phyloP scores from a whole-genome alignment of 495 filamentous ascomycete genomes.

The Aspergillus saccharolyticus region DNA sequence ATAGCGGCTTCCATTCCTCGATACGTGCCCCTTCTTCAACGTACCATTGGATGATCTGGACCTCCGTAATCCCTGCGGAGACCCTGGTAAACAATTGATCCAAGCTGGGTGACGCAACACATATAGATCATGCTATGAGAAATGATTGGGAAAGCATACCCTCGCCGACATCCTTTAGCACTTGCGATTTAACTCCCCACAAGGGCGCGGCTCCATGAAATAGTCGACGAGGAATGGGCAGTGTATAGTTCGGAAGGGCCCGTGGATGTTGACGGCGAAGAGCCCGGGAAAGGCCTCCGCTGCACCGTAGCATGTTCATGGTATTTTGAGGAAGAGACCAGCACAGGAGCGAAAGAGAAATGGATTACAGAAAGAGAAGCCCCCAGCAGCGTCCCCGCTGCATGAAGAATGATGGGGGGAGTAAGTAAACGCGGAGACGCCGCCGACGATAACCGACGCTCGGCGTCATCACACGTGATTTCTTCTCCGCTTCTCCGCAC shows the following conservation, averaged over 20 bases:
- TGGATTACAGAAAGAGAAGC: slow-evolving; percentile 13
- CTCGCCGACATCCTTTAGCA: slow-evolving; percentile 95
- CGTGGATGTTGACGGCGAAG: slow-evolving; percentile 25
- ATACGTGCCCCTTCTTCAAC: slow-evolving; percentile 93
- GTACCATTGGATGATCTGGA: slow-evolving; percentile 99
- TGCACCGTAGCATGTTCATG: slow-evolving; percentile 35
- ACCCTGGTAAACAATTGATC: slow-evolving; percentile 14
- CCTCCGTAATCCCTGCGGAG: slow-evolving; percentile 81
- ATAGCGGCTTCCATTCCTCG: slow-evolving; percentile 96
- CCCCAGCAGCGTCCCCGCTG: slow-evolving; percentile 8
- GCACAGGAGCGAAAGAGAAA: slow-evolving; percentile 1
- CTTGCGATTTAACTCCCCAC: slow-evolving; percentile 72
- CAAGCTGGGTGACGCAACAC: neutral
- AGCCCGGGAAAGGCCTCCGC: slow-evolving; percentile 24
- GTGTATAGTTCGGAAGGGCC: slow-evolving; percentile 21
- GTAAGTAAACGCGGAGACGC: neutral
- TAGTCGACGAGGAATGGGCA: slow-evolving; percentile 26
- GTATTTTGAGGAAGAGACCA: slow-evolving; percentile 9
- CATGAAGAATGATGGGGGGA: slow-evolving; percentile 7
- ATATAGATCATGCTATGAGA: neutral
- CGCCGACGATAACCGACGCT: slow-evolving; percentile 42
- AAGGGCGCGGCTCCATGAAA: slow-evolving; percentile 60
- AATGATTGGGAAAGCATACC: slow-evolving; percentile 45
- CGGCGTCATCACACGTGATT: slow-evolving; percentile 33
- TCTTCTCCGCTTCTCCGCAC: slow-evolving; percentile 21